A percentile compares a stretch with the other conserved stretches of the same genome.
These are phyloP conservation scores for Carex scoparia DNA, from an alignment of 176 grass and related monocot genomes.

Conservation along the genomic window DNA sequence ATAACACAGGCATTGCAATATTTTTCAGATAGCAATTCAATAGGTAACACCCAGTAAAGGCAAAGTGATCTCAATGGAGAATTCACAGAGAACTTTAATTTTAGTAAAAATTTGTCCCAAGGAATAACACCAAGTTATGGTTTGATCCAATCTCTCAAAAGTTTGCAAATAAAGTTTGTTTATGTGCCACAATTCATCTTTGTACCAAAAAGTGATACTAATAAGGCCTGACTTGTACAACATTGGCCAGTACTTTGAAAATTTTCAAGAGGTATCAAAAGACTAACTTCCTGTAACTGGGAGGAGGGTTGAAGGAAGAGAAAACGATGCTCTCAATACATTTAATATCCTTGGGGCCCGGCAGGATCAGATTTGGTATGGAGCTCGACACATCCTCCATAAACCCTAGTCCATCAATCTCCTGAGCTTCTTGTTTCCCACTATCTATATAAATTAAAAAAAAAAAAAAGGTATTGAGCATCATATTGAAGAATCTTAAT, in stretches of 20 bases:
- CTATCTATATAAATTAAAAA: slow-evolving; percentile 39
- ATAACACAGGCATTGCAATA: neutral
- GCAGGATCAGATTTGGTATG: slow-evolving; percentile 51
- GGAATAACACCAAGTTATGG: neutral
- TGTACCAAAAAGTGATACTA: neutral
- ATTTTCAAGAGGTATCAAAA: neutral
- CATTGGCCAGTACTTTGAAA: neutral
- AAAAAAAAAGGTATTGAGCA: slow-evolving; percentile 16
- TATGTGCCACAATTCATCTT: neutral
- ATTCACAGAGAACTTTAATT: neutral
- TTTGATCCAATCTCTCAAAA: slow-evolving; percentile 4
- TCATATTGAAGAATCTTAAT: neutral
- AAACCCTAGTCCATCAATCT: slow-evolving; percentile 87
- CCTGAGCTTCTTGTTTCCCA: slow-evolving; percentile 55
- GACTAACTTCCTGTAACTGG: slow-evolving; percentile 76
- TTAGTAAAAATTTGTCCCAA: neutral
- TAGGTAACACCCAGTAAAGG: neutral
- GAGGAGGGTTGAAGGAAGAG: slow-evolving; percentile 97
- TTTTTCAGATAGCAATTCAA: neutral
- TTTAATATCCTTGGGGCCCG: slow-evolving; percentile 61
- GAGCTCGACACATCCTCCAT: slow-evolving; percentile 61
- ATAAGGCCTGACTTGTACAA: neutral
- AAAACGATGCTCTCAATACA: slow-evolving; percentile 77
- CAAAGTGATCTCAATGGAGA: neutral
- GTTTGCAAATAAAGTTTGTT: neutral